These are phyloP conservation scores for Ophiosphaerella herpotricha DNA, from an alignment of 2,329 filamentous ascomycete genomes.

Conservation along the genomic window DNA sequence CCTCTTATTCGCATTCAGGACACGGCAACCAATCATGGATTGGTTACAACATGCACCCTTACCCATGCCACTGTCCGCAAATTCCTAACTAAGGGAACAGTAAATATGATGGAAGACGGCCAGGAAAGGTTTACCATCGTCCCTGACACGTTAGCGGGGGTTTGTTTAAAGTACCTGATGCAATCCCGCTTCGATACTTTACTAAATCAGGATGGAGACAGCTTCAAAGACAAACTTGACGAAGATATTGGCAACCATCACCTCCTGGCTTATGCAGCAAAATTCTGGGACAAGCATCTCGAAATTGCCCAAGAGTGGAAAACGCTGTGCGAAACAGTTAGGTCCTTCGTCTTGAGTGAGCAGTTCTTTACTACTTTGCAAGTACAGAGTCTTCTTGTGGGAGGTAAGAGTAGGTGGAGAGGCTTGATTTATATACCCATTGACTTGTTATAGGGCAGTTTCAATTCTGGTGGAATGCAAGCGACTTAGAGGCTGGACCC, in stretches of 20 bases:
- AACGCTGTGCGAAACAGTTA: neutral
- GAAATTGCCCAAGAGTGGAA: neutral
- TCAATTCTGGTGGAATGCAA: constrained; percentile 2
- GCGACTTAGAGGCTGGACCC: neutral
- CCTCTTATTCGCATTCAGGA: constrained; percentile 1
- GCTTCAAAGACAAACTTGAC: neutral
- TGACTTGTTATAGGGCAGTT: neutral
- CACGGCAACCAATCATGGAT: neutral
- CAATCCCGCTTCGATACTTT: neutral
- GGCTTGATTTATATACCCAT: too few relatives aligned
- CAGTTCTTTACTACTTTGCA: constrained; percentile 2
- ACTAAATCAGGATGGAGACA: neutral
- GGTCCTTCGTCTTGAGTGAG: neutral
- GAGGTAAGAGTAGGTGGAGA: neutral
- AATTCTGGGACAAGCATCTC: constrained; percentile 3
- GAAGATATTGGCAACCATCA: constrained; percentile 2
- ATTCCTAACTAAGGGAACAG: neutral
- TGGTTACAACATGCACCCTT: constrained; percentile 1
- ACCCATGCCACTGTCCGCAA: constrained; percentile 1
- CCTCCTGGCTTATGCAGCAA: constrained; percentile 1
- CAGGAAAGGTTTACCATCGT: neutral
- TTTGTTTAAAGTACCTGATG: constrained; percentile 2
- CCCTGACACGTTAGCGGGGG: neutral
- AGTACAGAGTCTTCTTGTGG: constrained; percentile 3
- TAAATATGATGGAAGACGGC: neutral